Conservation (phyloP, 2,329 filamentous ascomycete genomes). For the Fonsecaea monophora region DNA sequence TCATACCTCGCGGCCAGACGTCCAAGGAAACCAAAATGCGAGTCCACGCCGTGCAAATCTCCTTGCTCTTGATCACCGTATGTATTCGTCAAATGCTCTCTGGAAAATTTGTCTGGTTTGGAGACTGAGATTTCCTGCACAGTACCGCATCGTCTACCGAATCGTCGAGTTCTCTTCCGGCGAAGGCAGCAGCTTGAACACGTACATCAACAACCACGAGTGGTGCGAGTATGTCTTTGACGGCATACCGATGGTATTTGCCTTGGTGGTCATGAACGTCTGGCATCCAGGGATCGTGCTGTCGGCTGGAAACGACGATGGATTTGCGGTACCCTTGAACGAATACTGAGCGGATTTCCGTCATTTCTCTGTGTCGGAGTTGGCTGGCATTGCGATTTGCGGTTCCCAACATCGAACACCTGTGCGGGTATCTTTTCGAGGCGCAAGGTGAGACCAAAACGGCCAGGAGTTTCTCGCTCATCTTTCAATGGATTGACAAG, state of each 20-base stretch:
- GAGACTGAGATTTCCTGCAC: not conserved
- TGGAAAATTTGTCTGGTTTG: not conserved
- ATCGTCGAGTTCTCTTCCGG: slow-evolving; percentile 64
- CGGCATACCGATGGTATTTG: slow-evolving; percentile 49
- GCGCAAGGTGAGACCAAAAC: not conserved
- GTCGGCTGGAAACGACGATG: not conserved
- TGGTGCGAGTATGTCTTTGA: slow-evolving; percentile 51
- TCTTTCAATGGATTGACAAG: too few relatives aligned
- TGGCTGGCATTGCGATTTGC: not conserved
- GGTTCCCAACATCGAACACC: not conserved
- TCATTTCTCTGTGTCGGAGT: not conserved
- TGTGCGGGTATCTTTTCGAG: not conserved
- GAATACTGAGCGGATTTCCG: not conserved
- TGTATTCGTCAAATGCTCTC: not conserved
- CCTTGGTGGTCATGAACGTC: slow-evolving; percentile 46
- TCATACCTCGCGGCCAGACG: slow-evolving; percentile 43
- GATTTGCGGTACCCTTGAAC: not conserved
- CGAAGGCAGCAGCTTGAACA: slow-evolving; percentile 47
- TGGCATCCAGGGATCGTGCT: slow-evolving; percentile 46
- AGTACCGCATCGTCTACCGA: slow-evolving; percentile 61
- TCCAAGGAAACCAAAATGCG: slow-evolving; percentile 46
- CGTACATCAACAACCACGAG: slow-evolving; percentile 44
- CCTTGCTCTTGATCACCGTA: slow-evolving; percentile 56
- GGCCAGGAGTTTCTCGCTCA: not conserved
- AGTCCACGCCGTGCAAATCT: slow-evolving; percentile 60